Evolutionary conservation across 2,329 filamentous ascomycete genomes (phyloP), one percentile per base, ranked within the genome.

Genomic region (Ophiocordyceps polyrhachis-furcata): DNA sequence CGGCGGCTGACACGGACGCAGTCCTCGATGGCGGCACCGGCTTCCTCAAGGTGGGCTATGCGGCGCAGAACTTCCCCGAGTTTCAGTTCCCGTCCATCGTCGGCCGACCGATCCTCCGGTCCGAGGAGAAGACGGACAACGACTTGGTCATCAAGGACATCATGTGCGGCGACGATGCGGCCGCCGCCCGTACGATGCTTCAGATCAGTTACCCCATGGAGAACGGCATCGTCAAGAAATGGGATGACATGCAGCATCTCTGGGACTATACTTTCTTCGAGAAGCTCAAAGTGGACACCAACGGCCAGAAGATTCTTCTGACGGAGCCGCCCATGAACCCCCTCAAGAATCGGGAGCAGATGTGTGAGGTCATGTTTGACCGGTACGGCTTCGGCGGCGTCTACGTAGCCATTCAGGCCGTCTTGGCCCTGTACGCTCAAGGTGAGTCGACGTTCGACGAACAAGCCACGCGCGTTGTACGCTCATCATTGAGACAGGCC

Each of bases 141-240:
- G 67, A 74, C 59, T 56, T 76, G 69, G 80, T 75, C 65, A 82
- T 77, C 65, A 96, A 95, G 74, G 91, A 98, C 69, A 95, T 98
- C 62, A 98, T 98, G 91, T 96, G 89, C 67, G 91, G 91, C 62
- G 91, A 98, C 68, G 89, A 98, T 68, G 91, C 91, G 43, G 88
- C 91, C 15, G 87, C 87, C 45, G 89, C 91, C 52, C 80, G 91
- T 58, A 94, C 84, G 50, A 94, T 95, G 87, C 79, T 98, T 49
- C 91, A 98, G 65, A 93, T 98, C 60, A 93, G 83, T 64, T 98
- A 98, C 63, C 91, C 91, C 55, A 98, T 98, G 91, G 91, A 98
- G 66, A 98, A 98, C 63, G 91, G 91, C 57, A 96, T 98, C 57
- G 87, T 98, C 53, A 96, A 95, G 76, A 88, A 87, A 60, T 98